A percentile compares a stretch with the other conserved stretches of the same genome.
phyloP scores from a whole-genome alignment of 371 early-diverging fungal species.

The Haplosporangium sp. region DNA sequence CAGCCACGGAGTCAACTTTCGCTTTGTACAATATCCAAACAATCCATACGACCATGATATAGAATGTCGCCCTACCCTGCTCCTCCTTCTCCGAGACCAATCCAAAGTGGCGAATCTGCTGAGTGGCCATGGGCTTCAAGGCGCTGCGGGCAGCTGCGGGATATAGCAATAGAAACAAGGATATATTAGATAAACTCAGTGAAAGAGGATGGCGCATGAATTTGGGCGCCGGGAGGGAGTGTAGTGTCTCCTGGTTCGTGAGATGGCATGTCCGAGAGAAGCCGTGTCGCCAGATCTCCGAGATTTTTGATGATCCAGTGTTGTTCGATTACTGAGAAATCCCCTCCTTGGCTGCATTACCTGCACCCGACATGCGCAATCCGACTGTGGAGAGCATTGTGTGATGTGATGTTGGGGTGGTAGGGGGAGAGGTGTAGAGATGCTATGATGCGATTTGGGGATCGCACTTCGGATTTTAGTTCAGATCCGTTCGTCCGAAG shows the following conservation, averaged over 20 bases:
- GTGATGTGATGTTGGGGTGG: constrained; percentile 4
- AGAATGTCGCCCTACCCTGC: constrained; percentile 54
- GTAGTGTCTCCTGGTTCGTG: constrained; percentile 1
- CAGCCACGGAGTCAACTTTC: too few relatives aligned
- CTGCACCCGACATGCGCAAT: constrained; percentile 50
- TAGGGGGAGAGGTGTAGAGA: constrained; percentile 1
- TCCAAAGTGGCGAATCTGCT: constrained; percentile 51
- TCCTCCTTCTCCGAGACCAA: constrained; percentile 51
- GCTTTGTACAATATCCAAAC: neutral
- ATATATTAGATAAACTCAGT: neutral
- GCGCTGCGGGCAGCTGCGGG: constrained; percentile 42
- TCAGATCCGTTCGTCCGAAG: too few relatives aligned
- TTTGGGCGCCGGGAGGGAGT: neutral
- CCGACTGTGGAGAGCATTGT: constrained; percentile 50
- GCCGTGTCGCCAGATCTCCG: constrained; percentile 8
- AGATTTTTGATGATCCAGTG: neutral
- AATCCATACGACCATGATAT: neutral
- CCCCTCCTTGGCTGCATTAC: neutral
- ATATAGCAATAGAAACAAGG: neutral
- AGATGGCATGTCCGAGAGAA: constrained; percentile 6
- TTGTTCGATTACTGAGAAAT: neutral
- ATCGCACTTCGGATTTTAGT: too few relatives aligned
- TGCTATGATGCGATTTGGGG: too few relatives aligned
- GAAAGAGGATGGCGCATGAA: neutral
- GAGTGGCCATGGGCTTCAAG: constrained; percentile 46